Evolutionary conservation across 2,329 filamentous ascomycete genomes (phyloP), one percentile per base, ranked within the genome.

Genomic region (Diaporthe sp.): DNA sequence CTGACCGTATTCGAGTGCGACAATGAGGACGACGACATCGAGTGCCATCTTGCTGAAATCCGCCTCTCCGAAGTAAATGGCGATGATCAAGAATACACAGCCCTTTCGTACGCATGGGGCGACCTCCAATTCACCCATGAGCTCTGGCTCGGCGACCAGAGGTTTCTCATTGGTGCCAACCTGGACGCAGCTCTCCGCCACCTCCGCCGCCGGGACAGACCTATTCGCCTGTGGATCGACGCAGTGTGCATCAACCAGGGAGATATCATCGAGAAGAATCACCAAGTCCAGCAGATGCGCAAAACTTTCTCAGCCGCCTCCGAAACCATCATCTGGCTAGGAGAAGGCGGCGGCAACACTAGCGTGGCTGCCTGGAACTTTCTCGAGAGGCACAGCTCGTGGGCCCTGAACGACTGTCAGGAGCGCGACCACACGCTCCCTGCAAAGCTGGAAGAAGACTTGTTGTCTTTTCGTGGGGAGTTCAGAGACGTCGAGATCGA

Each of bases 151-250:
- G 69, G 55, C 15, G 30, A 38, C 2, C n/a, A 64, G 12, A 33
- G 22, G 2, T 22, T 60, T 10, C 38, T 40, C 13, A 52, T 71
- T 30, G 28, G 35, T 30, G n/a, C 69, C 42, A 71, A 64, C 33
- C 40, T 71, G 15, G 55, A 71, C 8, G 33, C 55, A 7, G 69
- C 69, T 6, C 55, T 71, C 17, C 69, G 69, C 28, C 55, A 71
- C 19, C 69, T 71, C 10, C 69, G 69, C 7, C 42, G 42, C 15
- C 55, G 13, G 1, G 55, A 64, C 17, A 9, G 30, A 2, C 52
- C 55, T 13, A 30, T 71, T n/a, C 55, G 55, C 10, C 55, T 71
- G 15, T 71, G 69, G 69, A n/a, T 71, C 9, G 69, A 71, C n/a
- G 69, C 42, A 25, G 38, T 71, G 19, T 71, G 69, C 19, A 61